Evolutionary conservation across 805 yeast species (phyloP), one percentile per base, ranked within the genome.

Genomic region (Candida ipomoeae): DNA sequence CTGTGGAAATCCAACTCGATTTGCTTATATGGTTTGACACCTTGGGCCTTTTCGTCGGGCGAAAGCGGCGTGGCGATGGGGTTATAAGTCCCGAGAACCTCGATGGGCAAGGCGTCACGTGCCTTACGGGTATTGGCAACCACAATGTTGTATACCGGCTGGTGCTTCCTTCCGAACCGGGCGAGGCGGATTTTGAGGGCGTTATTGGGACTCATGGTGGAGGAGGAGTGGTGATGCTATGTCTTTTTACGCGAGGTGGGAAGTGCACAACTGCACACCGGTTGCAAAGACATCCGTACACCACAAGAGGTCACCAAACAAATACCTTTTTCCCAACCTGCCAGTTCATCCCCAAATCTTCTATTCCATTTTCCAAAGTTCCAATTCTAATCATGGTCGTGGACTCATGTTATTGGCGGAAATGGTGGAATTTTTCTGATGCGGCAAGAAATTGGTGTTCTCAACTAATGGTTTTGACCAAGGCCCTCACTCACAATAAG

Each of bases 1-100:
- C 97, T 82, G 56, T 83, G 82, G 64, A 94, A 90, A 65, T 94
- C 98, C 35, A 94, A 72, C 57, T 84, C 79, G 38, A 92, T 80
- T 58, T 90, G 90, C 66, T 94, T 92, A 44, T 79, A 75, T 11
- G 91, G 87, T 54, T 77, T 70, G 37, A 73, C 71, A 10, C 86
- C 87, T 18, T 64, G 65, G 37, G 77, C 80, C 56, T 71, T 72
- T 61, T 87, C 89, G 54, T 75, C 79, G 20, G 83, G 80, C 0
- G 85, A 75, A 49, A 84, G 66, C 31, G 92, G 87, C 46, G 78
- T 75, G 3, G 97, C 87, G 21, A 80, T 73, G 33, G 99, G 97
- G 62, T 89, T 83, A 65, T 89, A 94, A 1, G 97, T 89, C 31
- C 99, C 99, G 55, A 94, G 70, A 10, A 94, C 99, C 69, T 94